Evolutionary conservation across 257 asterid species (phyloP).

Genomic region (Avicennia marina): DNA sequence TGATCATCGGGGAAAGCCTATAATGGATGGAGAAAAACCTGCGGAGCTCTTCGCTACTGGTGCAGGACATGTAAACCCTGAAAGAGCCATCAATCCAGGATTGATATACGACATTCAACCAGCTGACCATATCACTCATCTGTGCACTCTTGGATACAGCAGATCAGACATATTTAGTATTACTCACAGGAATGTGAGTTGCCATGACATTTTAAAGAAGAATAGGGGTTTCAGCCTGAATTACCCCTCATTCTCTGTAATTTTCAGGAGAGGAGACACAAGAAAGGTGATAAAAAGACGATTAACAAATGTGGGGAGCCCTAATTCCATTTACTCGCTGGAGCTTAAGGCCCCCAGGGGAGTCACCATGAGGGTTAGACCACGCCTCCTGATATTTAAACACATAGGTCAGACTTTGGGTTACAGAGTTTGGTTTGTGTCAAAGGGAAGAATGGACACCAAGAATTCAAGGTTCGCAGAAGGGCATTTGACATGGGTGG

Average conservation of each 20-base stretch:
- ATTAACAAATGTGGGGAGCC: constrained; percentile 61
- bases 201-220: constrained; percentile 46
- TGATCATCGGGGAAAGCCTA: constrained; percentile 61
- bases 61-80: constrained; percentile 85
- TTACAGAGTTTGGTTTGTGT: constrained; percentile 61
- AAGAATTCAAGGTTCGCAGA: constrained; percentile 31
- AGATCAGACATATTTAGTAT: constrained; percentile 64
- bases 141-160: constrained; percentile 63
- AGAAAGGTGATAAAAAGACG: constrained; percentile 49
- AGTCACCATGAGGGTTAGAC: constrained; percentile 62
- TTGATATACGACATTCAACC: constrained; percentile 64
- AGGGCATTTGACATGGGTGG: constrained; percentile 83
- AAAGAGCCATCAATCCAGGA: constrained; percentile 73
- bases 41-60: constrained; percentile 74
- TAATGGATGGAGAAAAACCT: constrained; percentile 67
- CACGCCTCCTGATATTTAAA: constrained; percentile 50
- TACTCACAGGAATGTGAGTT: constrained; percentile 79
- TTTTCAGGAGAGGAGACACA: constrained; percentile 46
- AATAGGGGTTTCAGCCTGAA: constrained; percentile 81
- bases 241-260: constrained; percentile 70
- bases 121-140: constrained; percentile 59
- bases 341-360: constrained; percentile 67
- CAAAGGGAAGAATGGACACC: constrained; percentile 31
- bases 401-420: constrained; percentile 52
- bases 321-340: constrained; percentile 46